These are phyloP conservation scores for Talaromyces stipitatus DNA, from an alignment of 495 filamentous ascomycete genomes.

Conservation along the genomic window DNA sequence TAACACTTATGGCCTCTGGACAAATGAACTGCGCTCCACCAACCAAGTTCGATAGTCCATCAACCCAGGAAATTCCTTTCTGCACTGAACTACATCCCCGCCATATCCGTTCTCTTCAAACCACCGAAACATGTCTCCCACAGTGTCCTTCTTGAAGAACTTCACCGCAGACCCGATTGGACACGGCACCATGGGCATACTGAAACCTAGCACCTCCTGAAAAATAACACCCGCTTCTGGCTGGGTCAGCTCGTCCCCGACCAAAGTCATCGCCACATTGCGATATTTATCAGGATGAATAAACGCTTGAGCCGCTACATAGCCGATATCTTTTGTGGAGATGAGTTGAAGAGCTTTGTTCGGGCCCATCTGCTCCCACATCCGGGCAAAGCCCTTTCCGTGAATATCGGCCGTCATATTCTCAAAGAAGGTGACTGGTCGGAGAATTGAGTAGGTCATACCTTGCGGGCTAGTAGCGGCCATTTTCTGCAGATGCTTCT, in stretches of 20 bases:
- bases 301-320: constrained; percentile 56
- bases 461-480: constrained; percentile 15
- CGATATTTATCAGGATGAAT: constrained; percentile 36
- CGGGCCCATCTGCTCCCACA: constrained; percentile 38
- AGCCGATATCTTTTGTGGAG: constrained; percentile 52
- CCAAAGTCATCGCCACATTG: constrained; percentile 41
- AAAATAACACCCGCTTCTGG: constrained; percentile 42
- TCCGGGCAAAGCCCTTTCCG: constrained; percentile 52
- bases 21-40: constrained; percentile 46
- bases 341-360: constrained; percentile 52
- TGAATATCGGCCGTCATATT: constrained; percentile 50
- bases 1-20: neutral
- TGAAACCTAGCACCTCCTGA: constrained; percentile 35
- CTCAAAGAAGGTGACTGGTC: constrained; percentile 62
- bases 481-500: constrained; percentile 48
- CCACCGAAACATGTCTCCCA: constrained; percentile 56
- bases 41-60: constrained; percentile 56
- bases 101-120: constrained; percentile 56
- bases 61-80: constrained; percentile 40
- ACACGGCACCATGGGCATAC: constrained; percentile 38
- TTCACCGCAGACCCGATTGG: constrained; percentile 20
- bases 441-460: constrained; percentile 55
- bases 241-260: constrained; percentile 52
- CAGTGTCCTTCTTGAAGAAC: constrained; percentile 23
- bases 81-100: constrained; percentile 48